Evolutionary conservation across 169 alveolate genomes (phyloP).

Genomic region (Eimeria praecox): DNA sequence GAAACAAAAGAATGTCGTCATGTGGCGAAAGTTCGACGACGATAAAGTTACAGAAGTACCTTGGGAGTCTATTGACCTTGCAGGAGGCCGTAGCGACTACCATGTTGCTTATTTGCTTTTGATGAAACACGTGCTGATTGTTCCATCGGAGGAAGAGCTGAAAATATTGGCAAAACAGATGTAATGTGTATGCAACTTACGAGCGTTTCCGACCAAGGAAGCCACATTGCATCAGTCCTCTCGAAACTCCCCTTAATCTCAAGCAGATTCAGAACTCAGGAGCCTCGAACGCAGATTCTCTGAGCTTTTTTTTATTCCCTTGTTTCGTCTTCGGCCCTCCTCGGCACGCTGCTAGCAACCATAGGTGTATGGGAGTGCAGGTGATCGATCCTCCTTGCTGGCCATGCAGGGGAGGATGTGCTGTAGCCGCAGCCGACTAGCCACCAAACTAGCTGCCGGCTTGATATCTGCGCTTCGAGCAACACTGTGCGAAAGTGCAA

Average conservation of each 20-base stretch:
- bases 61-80: slow-evolving; percentile 91
- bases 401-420: neutral
- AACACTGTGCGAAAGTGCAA: neutral
- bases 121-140: slow-evolving; percentile 84
- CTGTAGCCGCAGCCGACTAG: neutral
- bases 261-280: neutral
- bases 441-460: neutral
- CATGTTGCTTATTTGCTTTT: slow-evolving; percentile 92
- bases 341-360: neutral
- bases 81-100: slow-evolving; percentile 95
- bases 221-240: neutral
- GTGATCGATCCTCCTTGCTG: neutral
- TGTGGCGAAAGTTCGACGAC: slow-evolving; percentile 93
- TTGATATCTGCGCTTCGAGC: neutral
- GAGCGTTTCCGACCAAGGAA: neutral
- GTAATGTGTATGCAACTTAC: neutral
- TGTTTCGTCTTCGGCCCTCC: neutral
- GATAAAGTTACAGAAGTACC: slow-evolving; percentile 90
- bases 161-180: slow-evolving; percentile 57
- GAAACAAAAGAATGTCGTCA: slow-evolving; percentile 55
- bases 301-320: neutral
- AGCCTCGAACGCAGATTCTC: neutral
- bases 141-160: slow-evolving; percentile 84
- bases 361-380: neutral
- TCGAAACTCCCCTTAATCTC: neutral